Conservation (phyloP, 257 asterid species). For the Scutellaria baicalensis region DNA sequence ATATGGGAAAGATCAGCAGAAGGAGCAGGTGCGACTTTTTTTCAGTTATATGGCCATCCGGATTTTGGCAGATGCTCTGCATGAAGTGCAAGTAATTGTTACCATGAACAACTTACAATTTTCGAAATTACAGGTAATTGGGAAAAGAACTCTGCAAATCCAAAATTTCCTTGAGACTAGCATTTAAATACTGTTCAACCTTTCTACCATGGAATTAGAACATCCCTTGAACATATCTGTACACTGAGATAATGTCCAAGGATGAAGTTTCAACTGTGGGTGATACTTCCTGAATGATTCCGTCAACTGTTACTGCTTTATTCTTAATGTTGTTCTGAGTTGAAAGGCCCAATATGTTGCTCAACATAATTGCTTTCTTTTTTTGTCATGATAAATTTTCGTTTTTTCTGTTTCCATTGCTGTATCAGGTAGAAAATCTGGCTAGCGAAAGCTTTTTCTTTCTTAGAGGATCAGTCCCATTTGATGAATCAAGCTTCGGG, state of each 20-base stretch:
- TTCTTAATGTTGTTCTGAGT: too few relatives aligned
- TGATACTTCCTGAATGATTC: background rate
- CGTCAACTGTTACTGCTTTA: background rate
- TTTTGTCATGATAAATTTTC: background rate
- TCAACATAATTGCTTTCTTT: background rate
- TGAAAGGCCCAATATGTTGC: background rate
- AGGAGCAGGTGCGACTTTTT: conserved; percentile 33
- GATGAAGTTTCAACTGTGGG: background rate
- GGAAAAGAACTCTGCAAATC: background rate
- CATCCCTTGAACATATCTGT: background rate
- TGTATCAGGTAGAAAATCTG: conserved; percentile 69
- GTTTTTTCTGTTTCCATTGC: background rate
- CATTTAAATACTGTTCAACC: background rate
- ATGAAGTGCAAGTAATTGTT: conserved; percentile 47
- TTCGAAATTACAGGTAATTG: conserved; percentile 68
- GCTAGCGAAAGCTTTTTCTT: conserved; percentile 74
- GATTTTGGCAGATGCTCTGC: conserved; percentile 50
- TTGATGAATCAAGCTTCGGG: conserved; percentile 67
- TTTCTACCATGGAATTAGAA: background rate
- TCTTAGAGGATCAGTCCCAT: conserved; percentile 60
- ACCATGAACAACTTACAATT: conserved; percentile 78
- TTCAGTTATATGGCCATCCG: conserved; percentile 70
- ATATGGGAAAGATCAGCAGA: conserved; percentile 37
- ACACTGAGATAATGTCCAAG: background rate
- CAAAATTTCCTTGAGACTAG: background rate